Evolutionary conservation across 176 grass and related monocot genomes (phyloP).

Genomic region (Oryza officinalis): DNA sequence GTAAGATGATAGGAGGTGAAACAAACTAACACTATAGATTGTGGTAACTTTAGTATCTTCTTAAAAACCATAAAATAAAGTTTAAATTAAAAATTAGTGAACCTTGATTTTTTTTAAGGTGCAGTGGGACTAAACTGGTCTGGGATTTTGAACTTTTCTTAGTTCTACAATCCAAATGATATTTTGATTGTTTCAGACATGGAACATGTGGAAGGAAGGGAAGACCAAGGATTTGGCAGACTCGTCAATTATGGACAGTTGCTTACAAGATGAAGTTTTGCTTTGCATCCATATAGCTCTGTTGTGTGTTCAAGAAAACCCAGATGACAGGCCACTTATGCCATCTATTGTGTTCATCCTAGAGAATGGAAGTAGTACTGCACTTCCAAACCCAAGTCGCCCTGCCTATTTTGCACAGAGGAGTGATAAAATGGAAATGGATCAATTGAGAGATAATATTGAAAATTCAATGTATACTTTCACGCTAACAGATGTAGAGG

Average conservation of each 20-base stretch:
- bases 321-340: constrained; percentile 48
- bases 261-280: constrained; percentile 21
- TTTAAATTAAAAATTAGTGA: no score
- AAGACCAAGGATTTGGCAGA: constrained; percentile 37
- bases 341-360: constrained; percentile 36
- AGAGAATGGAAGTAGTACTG: constrained; percentile 26
- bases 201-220: constrained; percentile 51
- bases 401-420: constrained; percentile 2
- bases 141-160: not conserved
- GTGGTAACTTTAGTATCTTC: no score
- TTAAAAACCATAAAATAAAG: no score
- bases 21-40: no score
- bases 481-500: not conserved
- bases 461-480: not conserved
- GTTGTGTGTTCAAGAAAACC: constrained; percentile 57
- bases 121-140: no score
- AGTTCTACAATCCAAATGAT: not conserved
- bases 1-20: no score
- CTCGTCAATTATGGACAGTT: constrained; percentile 34
- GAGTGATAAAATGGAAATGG: not conserved
- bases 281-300: constrained; percentile 53
- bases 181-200: not conserved
- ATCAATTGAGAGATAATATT: not conserved
- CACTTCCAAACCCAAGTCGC: constrained; percentile 14
- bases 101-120: no score